Evolutionary conservation across 495 filamentous ascomycete genomes (phyloP), one percentile per base, ranked within the genome.

Genomic region (Chaetomium fimeti): DNA sequence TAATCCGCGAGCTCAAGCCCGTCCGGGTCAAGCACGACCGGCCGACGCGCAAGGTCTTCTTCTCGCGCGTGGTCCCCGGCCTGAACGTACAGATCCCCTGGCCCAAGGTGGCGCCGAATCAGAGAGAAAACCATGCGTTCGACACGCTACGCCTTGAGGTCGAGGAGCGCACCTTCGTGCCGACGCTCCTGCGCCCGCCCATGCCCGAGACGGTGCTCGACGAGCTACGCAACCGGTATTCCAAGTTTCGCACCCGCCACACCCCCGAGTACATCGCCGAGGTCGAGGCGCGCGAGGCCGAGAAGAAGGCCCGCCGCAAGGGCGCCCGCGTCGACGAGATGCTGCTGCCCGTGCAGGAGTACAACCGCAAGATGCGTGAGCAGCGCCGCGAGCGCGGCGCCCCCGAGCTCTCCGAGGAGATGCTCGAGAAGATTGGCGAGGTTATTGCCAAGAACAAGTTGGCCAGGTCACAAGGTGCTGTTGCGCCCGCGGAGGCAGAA

Each of bases 181-280:
- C 93, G 0, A 89, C 87, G 16, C 75, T 97, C 15, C 77, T 90
- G 3, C 73, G 80, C 15, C 81, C 89, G 20, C 93, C 93, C n/a
- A 89, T 97, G 81, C 91, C 94, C 28, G 74, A 78, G 52, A 79
- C 72, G 28, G 84, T 97, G 38, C 83, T 98, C 66, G 90, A 97
- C 74, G 93, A 98, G 81, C 81, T 97, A 72, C 83, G 94, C 65
- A 89, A 89, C 77, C 90, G 89, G 69, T 97, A 89, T 84, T 87
- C 84, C 64, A 86, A 84, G 65, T 96, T 91, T 87, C 84, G 93
- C 66, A 89, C 84, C 48, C 78, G 92, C 27, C 92, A 97, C 74
- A 89, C 92, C 43, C 77, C 78, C 61, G 84, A 85, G 69, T 91
- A 87, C 74, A 72, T 89, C 38, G 82, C 76, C 61, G 79, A 71